phyloP scores from a whole-genome alignment of 108 stramenopile species.

The Pseudonitzschia multistriata region DNA sequence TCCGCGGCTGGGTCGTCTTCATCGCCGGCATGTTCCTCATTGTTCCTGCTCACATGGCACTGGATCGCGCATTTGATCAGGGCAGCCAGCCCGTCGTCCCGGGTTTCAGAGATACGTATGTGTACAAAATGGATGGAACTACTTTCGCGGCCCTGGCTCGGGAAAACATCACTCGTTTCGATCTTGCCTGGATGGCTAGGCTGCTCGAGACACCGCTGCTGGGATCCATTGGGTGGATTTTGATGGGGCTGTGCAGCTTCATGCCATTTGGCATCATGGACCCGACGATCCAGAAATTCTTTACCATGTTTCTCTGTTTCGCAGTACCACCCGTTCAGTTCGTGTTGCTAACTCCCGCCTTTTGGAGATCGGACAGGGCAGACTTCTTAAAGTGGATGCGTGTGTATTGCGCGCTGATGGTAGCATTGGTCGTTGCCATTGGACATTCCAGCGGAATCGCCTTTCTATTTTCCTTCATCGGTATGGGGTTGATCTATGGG shows the following conservation, averaged over 20 bases:
- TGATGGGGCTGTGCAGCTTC: conserved; percentile 24
- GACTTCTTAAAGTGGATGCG: conserved; percentile 18
- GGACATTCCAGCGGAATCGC: conserved; percentile 14
- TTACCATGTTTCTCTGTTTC: conserved; percentile 9
- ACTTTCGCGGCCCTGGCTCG: conserved; percentile 8
- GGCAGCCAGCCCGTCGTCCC: conserved; percentile 16
- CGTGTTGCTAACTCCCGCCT: conserved; percentile 20
- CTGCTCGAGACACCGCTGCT: conserved; percentile 25
- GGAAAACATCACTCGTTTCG: neutral
- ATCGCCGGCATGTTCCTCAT: conserved; percentile 22
- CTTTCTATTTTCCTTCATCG: conserved; percentile 16
- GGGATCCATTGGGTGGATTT: conserved; percentile 19
- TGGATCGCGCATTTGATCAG: conserved; percentile 31
- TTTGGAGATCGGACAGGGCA: conserved; percentile 14
- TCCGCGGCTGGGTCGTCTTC: conserved; percentile 18
- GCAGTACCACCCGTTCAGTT: conserved; percentile 7
- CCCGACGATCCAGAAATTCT: conserved; percentile 22
- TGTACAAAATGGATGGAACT: conserved; percentile 16
- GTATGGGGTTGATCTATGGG: conserved; percentile 18
- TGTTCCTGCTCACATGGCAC: conserved; percentile 20
- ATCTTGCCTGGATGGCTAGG: conserved; percentile 1
- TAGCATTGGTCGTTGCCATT: conserved; percentile 5
- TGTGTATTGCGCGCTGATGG: conserved; percentile 21
- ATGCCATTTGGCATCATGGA: conserved; percentile 24
- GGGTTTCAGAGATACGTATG: neutral